Percentiles rank a stretch among this genome's conserved stretches.
These are phyloP conservation scores for Saccharomycopsis guyanensis DNA, from an alignment of 805 yeast genomes.

Conservation along the genomic window DNA sequence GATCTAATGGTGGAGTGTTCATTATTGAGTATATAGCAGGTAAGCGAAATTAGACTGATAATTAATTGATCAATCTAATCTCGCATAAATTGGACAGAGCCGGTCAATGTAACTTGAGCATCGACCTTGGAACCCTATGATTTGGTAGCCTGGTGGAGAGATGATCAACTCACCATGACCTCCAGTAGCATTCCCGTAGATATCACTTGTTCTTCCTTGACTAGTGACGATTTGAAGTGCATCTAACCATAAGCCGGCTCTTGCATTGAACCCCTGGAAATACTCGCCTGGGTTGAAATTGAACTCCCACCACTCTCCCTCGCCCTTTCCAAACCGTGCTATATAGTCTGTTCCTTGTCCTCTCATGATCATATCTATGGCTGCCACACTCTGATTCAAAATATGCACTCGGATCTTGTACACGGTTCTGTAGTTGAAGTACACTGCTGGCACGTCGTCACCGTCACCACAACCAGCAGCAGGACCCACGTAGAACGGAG, in stretches of 20 bases:
- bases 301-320: slow-evolving; percentile 47
- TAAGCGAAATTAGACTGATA: too few species aligned
- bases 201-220: slow-evolving; percentile 42
- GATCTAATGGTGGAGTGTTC: too few species aligned
- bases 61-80: too few species aligned
- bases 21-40: too few species aligned
- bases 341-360: neutral
- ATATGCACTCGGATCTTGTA: neutral
- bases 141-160: slow-evolving; percentile 54
- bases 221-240: slow-evolving; percentile 67
- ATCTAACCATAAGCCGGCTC: slow-evolving; percentile 88
- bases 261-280: slow-evolving; percentile 50
- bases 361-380: neutral
- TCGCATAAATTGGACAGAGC: neutral
- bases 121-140: slow-evolving; percentile 70
- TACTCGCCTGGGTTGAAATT: slow-evolving; percentile 49
- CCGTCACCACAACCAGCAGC: slow-evolving; percentile 4
- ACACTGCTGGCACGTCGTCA: neutral
- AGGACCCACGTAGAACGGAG: neutral
- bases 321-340: slow-evolving; percentile 22
- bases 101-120: slow-evolving; percentile 58
- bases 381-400: neutral
- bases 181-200: slow-evolving; percentile 67
- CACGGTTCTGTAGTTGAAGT: neutral
- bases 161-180: slow-evolving; percentile 49